These are phyloP conservation scores for Claviceps sp. DNA, from an alignment of 2,329 filamentous ascomycete genomes.

Conservation along the genomic window DNA sequence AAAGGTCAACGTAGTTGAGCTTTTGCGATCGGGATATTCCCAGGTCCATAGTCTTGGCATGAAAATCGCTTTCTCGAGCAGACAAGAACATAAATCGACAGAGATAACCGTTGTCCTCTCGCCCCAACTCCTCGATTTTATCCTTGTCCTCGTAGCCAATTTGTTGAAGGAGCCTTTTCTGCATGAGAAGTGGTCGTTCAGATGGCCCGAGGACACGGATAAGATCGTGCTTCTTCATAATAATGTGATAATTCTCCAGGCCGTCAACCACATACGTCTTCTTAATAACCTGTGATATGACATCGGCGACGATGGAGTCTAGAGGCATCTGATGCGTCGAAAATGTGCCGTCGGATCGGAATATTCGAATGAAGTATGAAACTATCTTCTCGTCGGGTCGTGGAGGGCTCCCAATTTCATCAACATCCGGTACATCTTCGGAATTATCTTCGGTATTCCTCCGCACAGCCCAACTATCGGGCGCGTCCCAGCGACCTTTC, in stretches of 20 bases:
- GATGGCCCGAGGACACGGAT: slow-evolving; percentile 64
- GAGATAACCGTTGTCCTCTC: slow-evolving; percentile 94
- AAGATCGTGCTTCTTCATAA: slow-evolving; percentile 85
- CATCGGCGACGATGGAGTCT: slow-evolving; percentile 72
- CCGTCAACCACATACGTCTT: slow-evolving; percentile 89
- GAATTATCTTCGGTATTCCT: slow-evolving; percentile 53
- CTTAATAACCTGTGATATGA: slow-evolving; percentile 81
- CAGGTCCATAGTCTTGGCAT: slow-evolving; percentile 56
- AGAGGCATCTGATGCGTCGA: slow-evolving; percentile 77
- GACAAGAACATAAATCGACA: slow-evolving; percentile 93
- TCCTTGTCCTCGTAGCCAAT: slow-evolving; percentile 82
- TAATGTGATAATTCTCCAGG: slow-evolving; percentile 87
- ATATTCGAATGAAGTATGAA: slow-evolving; percentile 87
- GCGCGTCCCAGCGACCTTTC: slow-evolving; percentile 71
- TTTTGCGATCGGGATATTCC: slow-evolving; percentile 74
- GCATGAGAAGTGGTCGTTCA: slow-evolving; percentile 79
- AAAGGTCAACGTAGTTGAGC: slow-evolving; percentile 86
- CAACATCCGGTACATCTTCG: slow-evolving; percentile 43
- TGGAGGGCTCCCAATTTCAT: slow-evolving; percentile 54
- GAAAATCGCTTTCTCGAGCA: slow-evolving; percentile 71
- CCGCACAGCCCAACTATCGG: slow-evolving; percentile 92
- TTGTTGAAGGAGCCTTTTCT: slow-evolving; percentile 82
- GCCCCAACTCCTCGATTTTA: slow-evolving; percentile 79
- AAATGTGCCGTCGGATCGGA: slow-evolving; percentile 87
- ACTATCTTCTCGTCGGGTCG: slow-evolving; percentile 60